phyloP scores from a whole-genome alignment of 83 land plant genomes.

The Diphasiastrum complanatum region DNA sequence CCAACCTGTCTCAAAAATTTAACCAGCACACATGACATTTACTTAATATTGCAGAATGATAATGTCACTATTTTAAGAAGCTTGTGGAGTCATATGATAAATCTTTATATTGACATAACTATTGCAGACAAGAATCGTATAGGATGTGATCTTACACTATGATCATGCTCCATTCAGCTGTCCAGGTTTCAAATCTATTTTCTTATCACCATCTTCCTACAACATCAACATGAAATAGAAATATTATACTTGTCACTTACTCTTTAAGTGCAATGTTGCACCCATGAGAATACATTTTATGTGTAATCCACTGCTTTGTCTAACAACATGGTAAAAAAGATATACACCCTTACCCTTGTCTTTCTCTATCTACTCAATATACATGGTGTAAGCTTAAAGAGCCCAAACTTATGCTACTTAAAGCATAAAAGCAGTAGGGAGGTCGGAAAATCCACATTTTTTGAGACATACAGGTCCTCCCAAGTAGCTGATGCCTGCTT shows the following conservation, averaged over 20 bases:
- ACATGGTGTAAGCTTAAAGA: neutral
- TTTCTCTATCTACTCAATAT: too few species aligned
- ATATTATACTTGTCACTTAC: too few species aligned
- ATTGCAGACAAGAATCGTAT: neutral
- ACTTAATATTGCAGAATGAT: neutral
- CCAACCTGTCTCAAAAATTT: constrained; percentile 69
- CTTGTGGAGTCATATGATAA: neutral
- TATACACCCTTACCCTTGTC: too few species aligned
- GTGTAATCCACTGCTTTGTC: too few species aligned
- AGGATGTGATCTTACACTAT: constrained; percentile 41
- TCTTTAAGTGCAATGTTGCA: too few species aligned
- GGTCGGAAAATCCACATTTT: neutral
- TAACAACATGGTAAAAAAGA: neutral
- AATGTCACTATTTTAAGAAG: neutral
- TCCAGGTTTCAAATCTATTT: constrained; percentile 81
- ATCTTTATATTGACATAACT: neutral
- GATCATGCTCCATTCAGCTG: constrained; percentile 82
- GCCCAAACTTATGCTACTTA: too few species aligned
- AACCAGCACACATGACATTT: neutral
- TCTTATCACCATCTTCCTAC: constrained; percentile 94
- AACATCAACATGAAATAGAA: neutral
- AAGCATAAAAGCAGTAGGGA: neutral
- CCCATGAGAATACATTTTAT: too few species aligned
- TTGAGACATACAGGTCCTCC: constrained; percentile 85
- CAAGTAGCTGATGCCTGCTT: constrained; percentile 78